Percentiles rank a stretch among this genome's conserved stretches.
Evolutionary conservation across 176 grass and related monocot genomes (phyloP).

Genomic region (Oryza meyeriana): DNA sequence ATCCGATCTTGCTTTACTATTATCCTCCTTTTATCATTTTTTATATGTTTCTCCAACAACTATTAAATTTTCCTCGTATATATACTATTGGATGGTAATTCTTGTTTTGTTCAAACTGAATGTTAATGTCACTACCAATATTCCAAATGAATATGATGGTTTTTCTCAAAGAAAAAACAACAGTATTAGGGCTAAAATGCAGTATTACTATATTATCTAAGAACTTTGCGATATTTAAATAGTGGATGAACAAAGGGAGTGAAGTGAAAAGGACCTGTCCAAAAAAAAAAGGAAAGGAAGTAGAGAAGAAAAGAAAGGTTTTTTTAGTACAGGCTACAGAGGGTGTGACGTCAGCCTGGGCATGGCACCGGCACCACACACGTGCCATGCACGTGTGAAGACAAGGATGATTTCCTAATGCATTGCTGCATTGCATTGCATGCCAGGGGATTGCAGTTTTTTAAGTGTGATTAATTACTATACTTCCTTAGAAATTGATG

Average conservation of each 20-base stretch:
- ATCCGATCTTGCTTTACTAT: too few species aligned
- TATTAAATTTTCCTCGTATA: too few species aligned
- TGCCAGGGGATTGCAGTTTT: background rate
- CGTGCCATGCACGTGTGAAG: conserved; percentile 54
- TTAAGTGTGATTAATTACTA: too few species aligned
- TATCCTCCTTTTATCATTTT: too few species aligned
- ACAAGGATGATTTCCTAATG: conserved; percentile 11
- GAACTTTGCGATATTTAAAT: background rate
- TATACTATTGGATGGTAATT: too few species aligned
- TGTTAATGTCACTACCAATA: too few species aligned
- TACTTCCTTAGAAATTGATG: background rate
- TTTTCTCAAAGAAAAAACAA: too few species aligned
- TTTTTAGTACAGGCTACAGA: background rate
- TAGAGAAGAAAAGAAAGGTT: conserved; percentile 5
- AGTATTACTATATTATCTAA: too few species aligned
- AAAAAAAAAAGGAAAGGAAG: conserved; percentile 27
- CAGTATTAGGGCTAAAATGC: too few species aligned
- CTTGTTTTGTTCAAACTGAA: too few species aligned
- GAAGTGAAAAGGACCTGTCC: conserved; percentile 35
- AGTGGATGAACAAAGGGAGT: background rate
- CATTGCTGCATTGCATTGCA: background rate
- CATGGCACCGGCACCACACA: conserved; percentile 35
- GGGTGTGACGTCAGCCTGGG: conserved; percentile 39
- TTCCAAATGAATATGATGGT: too few species aligned
- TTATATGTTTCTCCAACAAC: too few species aligned